Conservation (phyloP, 371 early-diverging fungal genomes). For the Saksenaea vasiformis region DNA sequence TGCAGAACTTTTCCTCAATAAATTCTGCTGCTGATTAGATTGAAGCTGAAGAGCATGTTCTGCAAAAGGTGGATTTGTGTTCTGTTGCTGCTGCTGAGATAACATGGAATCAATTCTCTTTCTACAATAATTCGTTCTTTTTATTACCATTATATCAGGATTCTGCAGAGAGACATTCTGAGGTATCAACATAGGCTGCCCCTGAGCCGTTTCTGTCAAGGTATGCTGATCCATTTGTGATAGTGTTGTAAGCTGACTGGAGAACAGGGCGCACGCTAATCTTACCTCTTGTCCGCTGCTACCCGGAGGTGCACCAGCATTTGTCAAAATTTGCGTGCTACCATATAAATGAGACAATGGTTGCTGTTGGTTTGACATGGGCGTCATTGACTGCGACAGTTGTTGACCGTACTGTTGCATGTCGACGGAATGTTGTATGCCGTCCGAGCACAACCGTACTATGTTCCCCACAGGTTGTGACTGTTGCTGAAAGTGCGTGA, state of each 20-base stretch:
- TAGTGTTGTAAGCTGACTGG: not conserved
- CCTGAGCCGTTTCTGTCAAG: not conserved
- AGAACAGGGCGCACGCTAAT: not conserved
- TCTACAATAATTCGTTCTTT: too few relatives aligned
- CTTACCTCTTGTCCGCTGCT: not conserved
- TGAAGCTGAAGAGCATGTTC: not conserved
- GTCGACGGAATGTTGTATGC: not conserved
- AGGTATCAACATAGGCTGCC: not conserved
- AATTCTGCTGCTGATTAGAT: not conserved
- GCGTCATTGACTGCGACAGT: not conserved
- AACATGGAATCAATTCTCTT: too few relatives aligned
- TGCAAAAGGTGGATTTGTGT: not conserved
- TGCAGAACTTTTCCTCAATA: not conserved
- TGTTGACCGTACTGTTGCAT: not conserved
- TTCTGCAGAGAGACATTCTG: not conserved
- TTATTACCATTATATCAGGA: not conserved
- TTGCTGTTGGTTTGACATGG: not conserved
- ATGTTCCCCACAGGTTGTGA: slow-evolving; percentile 4
- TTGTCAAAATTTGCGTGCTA: not conserved
- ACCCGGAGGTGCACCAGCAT: not conserved
- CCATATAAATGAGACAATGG: not conserved
- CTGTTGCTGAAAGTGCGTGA: slow-evolving; percentile 2
- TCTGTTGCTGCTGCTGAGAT: not conserved
- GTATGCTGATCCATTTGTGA: not conserved
- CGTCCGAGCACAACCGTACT: not conserved